Evolutionary conservation across 2,329 filamentous ascomycete species (phyloP), one percentile per base, ranked within the genome.

Genomic region (Aspergillus vadensis): DNA sequence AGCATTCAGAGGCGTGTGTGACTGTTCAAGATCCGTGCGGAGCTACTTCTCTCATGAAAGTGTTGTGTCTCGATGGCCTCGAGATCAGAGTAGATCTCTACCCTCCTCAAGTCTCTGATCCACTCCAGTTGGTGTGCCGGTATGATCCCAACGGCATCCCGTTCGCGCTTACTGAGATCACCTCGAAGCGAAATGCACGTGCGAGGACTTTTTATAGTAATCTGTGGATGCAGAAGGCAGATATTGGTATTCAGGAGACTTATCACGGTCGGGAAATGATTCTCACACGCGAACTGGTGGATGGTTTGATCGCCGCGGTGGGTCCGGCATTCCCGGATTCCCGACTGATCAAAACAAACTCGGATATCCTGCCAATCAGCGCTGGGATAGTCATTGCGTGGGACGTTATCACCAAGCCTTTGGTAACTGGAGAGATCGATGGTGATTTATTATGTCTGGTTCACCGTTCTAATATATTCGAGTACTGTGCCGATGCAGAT

Each of bases 181-280:
- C 97, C 92, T 85, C 92, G 21, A 87, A 86, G 50, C 91, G 95
- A 70, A 98, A 97, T 74, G 92, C 97, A 73, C 89, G 91, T 63
- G 97, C 97, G 83, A 97, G 97, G 82, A 90, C 95, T 76, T 98
- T 98, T 75, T 98, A 98, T 83, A 97, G 94, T 87, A 87, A 87
- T 68, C 88, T 95, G 64, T 98, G 94, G 94, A 97, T 98, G 69
- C 41, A 44, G 19, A 83, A 92, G 55, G 91, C 96, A 67, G 77
- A 82, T 27, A 82, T 44, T 7, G 49, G 96, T 69, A 87, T 90
- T 17, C 83, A 90, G 30, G 89, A 90, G 72, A 87, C 86, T 67
- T 98, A 98, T 70, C 90, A 97, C 66, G 94, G 94, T 70, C 51
- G 43, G 12, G 41, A 65, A 17, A 51, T 65, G 56, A 58, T 38